These are phyloP conservation scores for Leccinum griseonigrum DNA, from an alignment of 1,284 basidiomycete genomes.

Conservation along the genomic window DNA sequence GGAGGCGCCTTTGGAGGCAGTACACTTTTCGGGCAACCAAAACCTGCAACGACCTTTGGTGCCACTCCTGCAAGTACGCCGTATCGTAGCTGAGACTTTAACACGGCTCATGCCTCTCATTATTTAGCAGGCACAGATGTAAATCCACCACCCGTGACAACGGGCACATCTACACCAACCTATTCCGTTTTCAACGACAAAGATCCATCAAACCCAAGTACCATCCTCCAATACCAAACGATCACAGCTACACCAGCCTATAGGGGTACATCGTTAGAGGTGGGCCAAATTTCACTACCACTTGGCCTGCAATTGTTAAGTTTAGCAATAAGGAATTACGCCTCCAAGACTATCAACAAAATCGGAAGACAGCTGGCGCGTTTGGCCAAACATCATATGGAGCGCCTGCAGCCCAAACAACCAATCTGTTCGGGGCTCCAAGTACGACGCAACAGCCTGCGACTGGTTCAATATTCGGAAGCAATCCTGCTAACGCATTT, in stretches of 20 bases:
- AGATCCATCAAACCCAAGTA: constrained; percentile 42
- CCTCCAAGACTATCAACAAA: constrained; percentile 71
- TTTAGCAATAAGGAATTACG: constrained; percentile 59
- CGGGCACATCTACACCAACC: constrained; percentile 60
- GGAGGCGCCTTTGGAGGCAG: constrained; percentile 39
- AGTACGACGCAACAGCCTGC: constrained; percentile 35
- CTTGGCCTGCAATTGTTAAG: neutral
- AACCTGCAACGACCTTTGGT: constrained; percentile 50
- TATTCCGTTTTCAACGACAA: constrained; percentile 59
- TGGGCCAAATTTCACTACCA: constrained; percentile 30
- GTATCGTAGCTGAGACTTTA: neutral
- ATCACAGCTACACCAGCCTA: constrained; percentile 74
- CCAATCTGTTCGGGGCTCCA: constrained; percentile 41
- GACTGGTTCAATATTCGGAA: constrained; percentile 34
- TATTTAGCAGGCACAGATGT: constrained; percentile 31
- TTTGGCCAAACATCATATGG: constrained; percentile 42
- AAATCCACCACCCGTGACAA: constrained; percentile 50
- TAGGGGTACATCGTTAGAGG: constrained; percentile 69
- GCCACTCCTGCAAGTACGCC: constrained; percentile 37
- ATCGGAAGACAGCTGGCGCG: constrained; percentile 63
- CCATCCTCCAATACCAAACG: constrained; percentile 64
- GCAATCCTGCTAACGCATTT: constrained; percentile 34
- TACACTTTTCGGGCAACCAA: constrained; percentile 47
- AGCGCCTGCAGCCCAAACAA: constrained; percentile 26
- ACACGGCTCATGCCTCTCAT: constrained; percentile 15